phyloP scores from a whole-genome alignment of 2,329 filamentous ascomycete genomes.

The Pseudocercospora macadamiae region DNA sequence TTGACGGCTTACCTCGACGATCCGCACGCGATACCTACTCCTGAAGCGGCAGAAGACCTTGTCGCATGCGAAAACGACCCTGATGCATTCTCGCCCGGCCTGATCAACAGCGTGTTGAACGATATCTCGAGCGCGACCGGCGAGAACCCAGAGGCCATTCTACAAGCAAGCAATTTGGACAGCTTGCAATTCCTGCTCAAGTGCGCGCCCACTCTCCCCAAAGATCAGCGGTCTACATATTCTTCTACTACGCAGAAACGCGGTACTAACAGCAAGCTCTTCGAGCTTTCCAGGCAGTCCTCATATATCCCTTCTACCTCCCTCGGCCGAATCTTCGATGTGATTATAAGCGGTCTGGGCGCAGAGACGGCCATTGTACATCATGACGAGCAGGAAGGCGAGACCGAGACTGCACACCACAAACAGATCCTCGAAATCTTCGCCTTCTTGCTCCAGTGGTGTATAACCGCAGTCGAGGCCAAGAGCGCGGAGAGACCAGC shows the following conservation, averaged over 20 bases:
- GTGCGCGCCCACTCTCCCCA: conserved; percentile 69
- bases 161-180: conserved; percentile 78
- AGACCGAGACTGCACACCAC: conserved; percentile 68
- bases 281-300: conserved; percentile 72
- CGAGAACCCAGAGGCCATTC: conserved; percentile 87
- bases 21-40: conserved; percentile 77
- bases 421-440: conserved; percentile 92
- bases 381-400: conserved; percentile 84
- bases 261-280: conserved; percentile 65
- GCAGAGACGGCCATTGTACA: conserved; percentile 84
- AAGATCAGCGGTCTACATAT: conserved; percentile 36
- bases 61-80: conserved; percentile 92
- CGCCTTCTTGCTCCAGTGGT: conserved; percentile 93
- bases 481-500: conserved; percentile 82
- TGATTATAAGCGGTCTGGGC: conserved; percentile 73
- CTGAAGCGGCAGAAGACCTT: conserved; percentile 80
- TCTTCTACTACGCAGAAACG: conserved; percentile 34
- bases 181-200: conserved; percentile 95
- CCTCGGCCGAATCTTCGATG: conserved; percentile 86
- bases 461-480: conserved; percentile 88
- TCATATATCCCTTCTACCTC: conserved; percentile 77
- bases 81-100: conserved; percentile 73
- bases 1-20: conserved; percentile 97
- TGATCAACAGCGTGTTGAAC: conserved; percentile 86
- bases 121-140: conserved; percentile 90